Base-by-base conservation (phyloP, 2,329 filamentous ascomycete genomes). In the Penicillium sp. region DNA sequence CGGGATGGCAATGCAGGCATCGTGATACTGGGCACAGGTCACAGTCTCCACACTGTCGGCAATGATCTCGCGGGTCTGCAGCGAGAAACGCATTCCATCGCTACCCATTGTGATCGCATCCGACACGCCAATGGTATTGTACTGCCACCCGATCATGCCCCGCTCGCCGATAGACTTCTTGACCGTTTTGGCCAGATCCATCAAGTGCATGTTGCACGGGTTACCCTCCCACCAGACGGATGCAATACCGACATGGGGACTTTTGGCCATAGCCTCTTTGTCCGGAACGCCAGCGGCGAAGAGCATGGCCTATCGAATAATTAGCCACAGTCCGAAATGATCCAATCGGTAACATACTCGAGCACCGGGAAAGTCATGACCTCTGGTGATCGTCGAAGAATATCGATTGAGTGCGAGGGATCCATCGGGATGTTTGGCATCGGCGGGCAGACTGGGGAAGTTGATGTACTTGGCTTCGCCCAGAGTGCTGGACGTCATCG, bases 211-310 rank as follows among this genome's bases (percentile, higher is more conserved):
- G 48, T 96, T 96, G 84, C 92, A 96, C 33, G 92, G 90, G 69
- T 96, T 96, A 25, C 92, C 92, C 74, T 96, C 91, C 92, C 92
- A 97, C 92, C 92, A 96, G 4, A 96, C 89, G 5, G 88, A 91
- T 7, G 91, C 88, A 66, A 96, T 84, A 51, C 92, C 92, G 24
- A 97, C 89, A 58, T 97, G 92, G 11, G 92, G 90, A 47, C 88
- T 88, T 51, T 82, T 92, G 74, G 92, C 92, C 89, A 97, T 95
- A 65, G 86, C 84, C 50, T 94, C 79, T 63, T 84, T 81, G 67
- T 90, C 83, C 1, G 91, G 89, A 30, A 97, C 88, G 22, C 92
- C 92, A 8, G 92, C 91, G 13, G 89, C 92, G 73, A 95, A 97
- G 20, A 97, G 81, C 92, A 96, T 96, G 38, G 92, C 90, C 87